Percentiles rank a stretch among this genome's conserved stretches.
Conservation (phyloP, 176 grass and related monocot genomes). For the Musa acuminata region DNA sequence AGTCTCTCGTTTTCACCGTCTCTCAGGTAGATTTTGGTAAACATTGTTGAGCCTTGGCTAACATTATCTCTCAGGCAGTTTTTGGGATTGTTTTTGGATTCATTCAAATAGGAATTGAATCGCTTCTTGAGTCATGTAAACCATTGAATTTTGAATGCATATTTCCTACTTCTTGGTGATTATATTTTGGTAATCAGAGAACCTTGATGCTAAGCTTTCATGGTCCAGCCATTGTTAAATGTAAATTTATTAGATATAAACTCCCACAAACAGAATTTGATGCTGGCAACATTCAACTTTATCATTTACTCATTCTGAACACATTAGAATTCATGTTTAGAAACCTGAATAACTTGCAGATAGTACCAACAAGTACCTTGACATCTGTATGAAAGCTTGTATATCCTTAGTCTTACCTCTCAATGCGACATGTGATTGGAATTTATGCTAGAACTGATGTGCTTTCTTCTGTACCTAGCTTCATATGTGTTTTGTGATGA, state of each 20-base stretch:
- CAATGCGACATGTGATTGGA: background rate
- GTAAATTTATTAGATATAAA: background rate
- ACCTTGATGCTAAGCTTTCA: background rate
- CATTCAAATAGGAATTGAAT: constrained; percentile 9
- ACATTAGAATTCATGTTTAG: background rate
- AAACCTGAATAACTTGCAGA: background rate
- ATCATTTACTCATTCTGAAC: background rate
- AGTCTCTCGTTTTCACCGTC: no score
- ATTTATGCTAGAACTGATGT: background rate
- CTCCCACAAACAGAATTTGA: background rate
- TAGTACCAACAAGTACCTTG: background rate
- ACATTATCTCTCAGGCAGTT: no score
- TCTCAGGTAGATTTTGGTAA: no score
- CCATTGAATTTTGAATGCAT: constrained; percentile 44
- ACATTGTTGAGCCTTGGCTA: no score
- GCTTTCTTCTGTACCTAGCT: no score
- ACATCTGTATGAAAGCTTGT: background rate
- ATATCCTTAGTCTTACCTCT: background rate
- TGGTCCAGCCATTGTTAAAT: background rate
- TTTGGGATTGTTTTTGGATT: no score
- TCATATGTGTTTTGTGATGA: background rate
- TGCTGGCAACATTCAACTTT: background rate
- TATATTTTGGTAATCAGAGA: constrained; percentile 34
- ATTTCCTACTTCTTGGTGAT: constrained; percentile 21
- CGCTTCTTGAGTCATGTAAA: constrained; percentile 55